Conservation (phyloP, 116 monocot genomes). For the Zostera marina region DNA sequence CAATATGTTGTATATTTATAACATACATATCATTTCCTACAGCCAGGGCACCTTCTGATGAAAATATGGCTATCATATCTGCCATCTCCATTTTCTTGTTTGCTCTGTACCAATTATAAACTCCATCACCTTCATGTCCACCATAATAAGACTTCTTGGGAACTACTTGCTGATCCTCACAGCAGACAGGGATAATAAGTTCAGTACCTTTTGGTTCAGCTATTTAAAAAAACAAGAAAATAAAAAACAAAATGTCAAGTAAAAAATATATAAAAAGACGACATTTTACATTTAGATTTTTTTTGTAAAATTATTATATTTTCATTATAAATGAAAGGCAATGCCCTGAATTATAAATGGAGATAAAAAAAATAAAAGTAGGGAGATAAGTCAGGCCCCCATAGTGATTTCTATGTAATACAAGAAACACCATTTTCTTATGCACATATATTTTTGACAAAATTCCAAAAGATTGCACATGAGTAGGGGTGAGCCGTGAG, state of each 20-base stretch:
- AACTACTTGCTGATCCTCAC: constrained; percentile 60
- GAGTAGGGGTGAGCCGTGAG: too few species aligned
- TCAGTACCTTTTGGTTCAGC: constrained; percentile 68
- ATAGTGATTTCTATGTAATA: too few species aligned
- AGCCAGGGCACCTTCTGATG: constrained; percentile 20
- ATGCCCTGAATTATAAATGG: too few species aligned
- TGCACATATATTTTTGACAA: too few species aligned
- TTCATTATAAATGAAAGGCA: too few species aligned
- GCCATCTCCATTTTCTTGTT: constrained; percentile 28
- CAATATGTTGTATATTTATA: constrained; percentile 1
- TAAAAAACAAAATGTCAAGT: background rate
- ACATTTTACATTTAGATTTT: too few species aligned
- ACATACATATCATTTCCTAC: constrained; percentile 65
- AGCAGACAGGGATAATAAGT: constrained; percentile 63
- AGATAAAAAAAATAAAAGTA: too few species aligned
- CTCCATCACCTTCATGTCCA: constrained; percentile 73
- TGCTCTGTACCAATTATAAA: constrained; percentile 72
- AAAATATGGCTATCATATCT: constrained; percentile 18
- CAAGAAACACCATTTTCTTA: too few species aligned
- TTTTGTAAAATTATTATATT: too few species aligned
- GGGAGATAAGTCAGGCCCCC: too few species aligned
- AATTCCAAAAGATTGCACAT: too few species aligned
- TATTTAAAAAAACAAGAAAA: constrained; percentile 12
- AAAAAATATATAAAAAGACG: background rate
- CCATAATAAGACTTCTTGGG: constrained; percentile 82